phyloP scores from a whole-genome alignment of 805 yeast genomes.

The Saturnispora hagleri region DNA sequence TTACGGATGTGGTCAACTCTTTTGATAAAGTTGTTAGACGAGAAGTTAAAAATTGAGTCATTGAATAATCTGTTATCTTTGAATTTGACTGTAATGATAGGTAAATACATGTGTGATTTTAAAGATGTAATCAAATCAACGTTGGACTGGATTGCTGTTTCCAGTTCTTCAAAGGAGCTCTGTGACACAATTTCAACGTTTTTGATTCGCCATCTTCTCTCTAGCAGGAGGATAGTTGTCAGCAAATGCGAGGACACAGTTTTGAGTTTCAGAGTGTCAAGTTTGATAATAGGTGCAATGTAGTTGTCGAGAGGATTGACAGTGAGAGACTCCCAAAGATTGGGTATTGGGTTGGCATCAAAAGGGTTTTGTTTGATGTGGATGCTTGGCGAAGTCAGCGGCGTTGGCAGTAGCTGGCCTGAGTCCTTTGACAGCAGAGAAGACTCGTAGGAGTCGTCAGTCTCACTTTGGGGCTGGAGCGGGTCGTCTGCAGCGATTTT shows the following conservation, averaged over 20 bases:
- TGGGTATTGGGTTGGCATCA: background rate
- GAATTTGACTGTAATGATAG: background rate
- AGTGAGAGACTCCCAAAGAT: background rate
- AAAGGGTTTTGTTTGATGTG: background rate
- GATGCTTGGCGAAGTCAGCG: slow-evolving; percentile 1
- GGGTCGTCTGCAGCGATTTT: too few species aligned
- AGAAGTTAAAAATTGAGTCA: background rate
- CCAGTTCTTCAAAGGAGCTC: background rate
- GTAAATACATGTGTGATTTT: background rate
- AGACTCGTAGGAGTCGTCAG: background rate
- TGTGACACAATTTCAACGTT: background rate
- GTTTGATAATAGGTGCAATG: background rate
- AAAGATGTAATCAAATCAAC: background rate
- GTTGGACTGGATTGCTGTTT: background rate
- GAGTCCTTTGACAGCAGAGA: background rate
- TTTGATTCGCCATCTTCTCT: background rate
- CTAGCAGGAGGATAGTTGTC: background rate
- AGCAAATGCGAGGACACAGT: background rate
- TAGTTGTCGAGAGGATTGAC: background rate
- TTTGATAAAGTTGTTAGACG: background rate
- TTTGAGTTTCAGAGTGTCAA: background rate
- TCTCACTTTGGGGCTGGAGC: background rate
- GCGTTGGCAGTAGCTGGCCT: background rate
- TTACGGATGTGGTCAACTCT: background rate
- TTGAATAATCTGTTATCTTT: background rate